Evolutionary conservation across 2,329 filamentous ascomycete species (phyloP), one percentile per base, ranked within the genome.

Genomic region (Trichoderma koningii): DNA sequence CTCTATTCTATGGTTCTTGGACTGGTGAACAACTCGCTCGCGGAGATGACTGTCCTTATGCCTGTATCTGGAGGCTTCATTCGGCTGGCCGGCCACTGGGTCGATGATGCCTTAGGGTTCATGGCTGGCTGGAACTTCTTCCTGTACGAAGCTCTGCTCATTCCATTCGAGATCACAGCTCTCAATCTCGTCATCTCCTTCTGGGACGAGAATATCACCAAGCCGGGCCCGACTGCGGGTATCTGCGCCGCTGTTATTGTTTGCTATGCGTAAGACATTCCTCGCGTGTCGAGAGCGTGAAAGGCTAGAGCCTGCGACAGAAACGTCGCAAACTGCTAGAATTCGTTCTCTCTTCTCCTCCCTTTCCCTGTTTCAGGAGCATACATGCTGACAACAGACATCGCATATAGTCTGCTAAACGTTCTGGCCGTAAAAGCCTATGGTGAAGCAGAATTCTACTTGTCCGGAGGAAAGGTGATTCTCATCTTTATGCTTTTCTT

Each of bases 371-470:
- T 30, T 48, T n/a, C n/a, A 65, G 64, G 64, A 68, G 66, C 66
- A 23, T 15, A 10, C 17, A 41, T 70, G 68, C 75, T 76, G 74
- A 78, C 69, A 69, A 9, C 10, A 5, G 14, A 60, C 61, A 62
- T 14, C 73, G 83, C 12, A 5, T 45, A 23, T 81, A 71, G 71
- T 78, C 50, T 79, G 34, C 21, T 90, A 70, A 91, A 91, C 70
- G 71, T 90, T 48, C 82, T 90, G 67, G 86, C 86, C 34, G 87
- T 90, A 42, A 82, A 85, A 67, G 86, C 79, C 76, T 90, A 87
- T 70, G 88, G 89, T 68, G 88, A 91, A 73, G 85, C 88, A 12
- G 90, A 93, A 72, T 93, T 93, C 71, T 88, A 83, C 83, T 78
- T 87, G 3, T 83, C 84, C 2, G 77, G 76, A 45, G 86, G 87